Evolutionary conservation across 2,329 filamentous ascomycete genomes (phyloP), one percentile per base, ranked within the genome.

Genomic region (Drechslerella stenobrocha): DNA sequence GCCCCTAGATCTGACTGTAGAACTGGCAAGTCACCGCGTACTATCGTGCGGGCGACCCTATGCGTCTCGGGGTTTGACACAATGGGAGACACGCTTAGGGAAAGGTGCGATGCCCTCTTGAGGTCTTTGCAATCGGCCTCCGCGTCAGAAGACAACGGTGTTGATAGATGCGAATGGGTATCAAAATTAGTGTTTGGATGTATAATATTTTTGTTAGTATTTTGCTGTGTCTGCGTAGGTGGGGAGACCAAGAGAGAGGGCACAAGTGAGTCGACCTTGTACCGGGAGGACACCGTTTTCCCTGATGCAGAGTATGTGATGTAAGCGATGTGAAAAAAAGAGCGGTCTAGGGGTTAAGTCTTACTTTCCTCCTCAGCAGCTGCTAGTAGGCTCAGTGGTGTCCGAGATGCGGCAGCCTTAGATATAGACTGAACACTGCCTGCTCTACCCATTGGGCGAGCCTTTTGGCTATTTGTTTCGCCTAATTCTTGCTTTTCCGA

Each of bases 131-230:
- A 80, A 60, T 95, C 89, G 22, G 87, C 87, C 75, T 96, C 90
- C 28, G 90, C 87, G 64, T 97, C 93, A 1, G 90, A 95, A 70
- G 90, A 87, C 60, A 90, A 81, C 0, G 84, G 84, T 0, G 83
- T 85, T 2, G 80, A 80, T 40, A 80, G 71, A 26, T 79, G 78
- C 78, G 87, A 76, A 81, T 78, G 74, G 79, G 76, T 1, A 78
- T 96, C 91, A 75, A 91, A 96, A 75, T 86, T 93, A 8, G 89
- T 95, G 53, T 84, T 84, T 0, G 91, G 91, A 75, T 95, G 91
- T 8, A 93, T 83, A 1, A 81, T 81, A 1, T 80, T 74, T 74
- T 84, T 86, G 69, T 73, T 78, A 52, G 77, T 74, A 72, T 81
- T 84, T 52, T 73, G 9, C 22, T 56, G 28, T 50, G 58, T 70